A percentile compares a stretch with the other conserved stretches of the same genome.
These are phyloP conservation scores for Penicillium sp. DNA, from an alignment of 2,329 filamentous ascomycete species.

Conservation along the genomic window DNA sequence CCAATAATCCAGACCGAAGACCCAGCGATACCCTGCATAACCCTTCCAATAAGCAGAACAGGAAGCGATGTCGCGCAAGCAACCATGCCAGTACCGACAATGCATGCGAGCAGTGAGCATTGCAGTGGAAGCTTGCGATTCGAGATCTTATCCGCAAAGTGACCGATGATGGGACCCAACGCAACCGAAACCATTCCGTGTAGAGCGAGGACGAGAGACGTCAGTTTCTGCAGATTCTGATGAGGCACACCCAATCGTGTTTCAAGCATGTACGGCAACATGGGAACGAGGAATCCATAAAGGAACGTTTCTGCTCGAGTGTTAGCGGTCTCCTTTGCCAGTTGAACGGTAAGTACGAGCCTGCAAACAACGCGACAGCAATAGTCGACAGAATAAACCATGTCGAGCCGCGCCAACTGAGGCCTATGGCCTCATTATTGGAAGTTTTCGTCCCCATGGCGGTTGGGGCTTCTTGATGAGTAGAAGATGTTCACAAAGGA, in stretches of 20 bases:
- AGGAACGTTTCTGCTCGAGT: conserved; percentile 26
- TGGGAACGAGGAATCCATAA: conserved; percentile 32
- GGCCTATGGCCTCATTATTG: too few species aligned
- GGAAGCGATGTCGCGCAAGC: too few species aligned
- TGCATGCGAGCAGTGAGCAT: conserved; percentile 20
- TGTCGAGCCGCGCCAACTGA: too few species aligned
- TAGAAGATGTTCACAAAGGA: too few species aligned
- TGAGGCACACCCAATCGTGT: conserved; percentile 22
- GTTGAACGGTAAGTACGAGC: too few species aligned
- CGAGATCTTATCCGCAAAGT: conserved; percentile 26
- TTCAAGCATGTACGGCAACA: conserved; percentile 31
- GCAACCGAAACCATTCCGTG: conserved; percentile 25
- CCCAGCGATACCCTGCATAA: conserved; percentile 28
- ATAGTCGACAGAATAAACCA: too few species aligned
- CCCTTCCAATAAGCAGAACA: conserved; percentile 24
- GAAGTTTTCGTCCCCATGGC: too few species aligned
- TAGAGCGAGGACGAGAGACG: conserved; percentile 20
- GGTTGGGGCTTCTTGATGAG: too few species aligned
- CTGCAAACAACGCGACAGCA: too few species aligned
- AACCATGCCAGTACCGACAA: conserved; percentile 25
- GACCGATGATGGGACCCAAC: conserved; percentile 23
- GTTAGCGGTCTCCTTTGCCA: too few species aligned
- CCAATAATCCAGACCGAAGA: conserved; percentile 32
- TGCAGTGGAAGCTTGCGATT: conserved; percentile 23
- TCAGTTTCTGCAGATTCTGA: conserved; percentile 23